A percentile compares a stretch with the other conserved stretches of the same genome.
These are phyloP conservation scores for Vitis riparia DNA, from an alignment of 164 flowering plant species.

Conservation along the genomic window DNA sequence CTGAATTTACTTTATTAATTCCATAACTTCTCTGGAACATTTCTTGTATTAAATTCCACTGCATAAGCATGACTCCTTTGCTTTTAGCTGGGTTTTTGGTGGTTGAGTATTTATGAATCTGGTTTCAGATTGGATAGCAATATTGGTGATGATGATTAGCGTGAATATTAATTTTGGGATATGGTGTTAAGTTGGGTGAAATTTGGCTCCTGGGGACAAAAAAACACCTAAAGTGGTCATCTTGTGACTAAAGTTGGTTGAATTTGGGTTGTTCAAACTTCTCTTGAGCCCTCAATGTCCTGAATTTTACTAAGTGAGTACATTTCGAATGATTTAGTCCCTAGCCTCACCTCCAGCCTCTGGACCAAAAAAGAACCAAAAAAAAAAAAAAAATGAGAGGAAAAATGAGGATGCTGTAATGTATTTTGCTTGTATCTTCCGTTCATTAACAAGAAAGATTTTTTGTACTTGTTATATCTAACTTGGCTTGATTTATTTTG, in stretches of 20 bases:
- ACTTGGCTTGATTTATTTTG: constrained; percentile 15
- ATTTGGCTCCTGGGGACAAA: not conserved
- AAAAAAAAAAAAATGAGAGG: no score
- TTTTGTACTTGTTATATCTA: not conserved
- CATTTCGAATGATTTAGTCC: not conserved
- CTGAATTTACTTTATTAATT: no score
- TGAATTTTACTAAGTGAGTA: not conserved
- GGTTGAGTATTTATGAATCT: no score
- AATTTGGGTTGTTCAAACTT: not conserved
- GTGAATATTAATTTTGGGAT: not conserved
- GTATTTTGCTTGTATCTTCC: not conserved
- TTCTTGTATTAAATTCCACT: no score
- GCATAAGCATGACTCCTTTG: no score
- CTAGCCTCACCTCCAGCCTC: no score
- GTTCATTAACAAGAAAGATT: not conserved
- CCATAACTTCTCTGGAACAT: no score
- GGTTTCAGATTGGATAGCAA: no score
- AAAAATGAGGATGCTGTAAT: not conserved
- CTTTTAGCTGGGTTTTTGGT: not conserved
- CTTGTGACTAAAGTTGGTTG: not conserved
- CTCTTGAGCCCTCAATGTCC: not conserved
- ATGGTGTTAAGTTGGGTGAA: not conserved
- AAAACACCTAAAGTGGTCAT: not conserved
- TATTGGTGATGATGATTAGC: no score
- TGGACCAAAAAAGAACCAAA: no score